Conservation (phyloP, 108 stramenopile species). For the Nitzschia sp. region DNA sequence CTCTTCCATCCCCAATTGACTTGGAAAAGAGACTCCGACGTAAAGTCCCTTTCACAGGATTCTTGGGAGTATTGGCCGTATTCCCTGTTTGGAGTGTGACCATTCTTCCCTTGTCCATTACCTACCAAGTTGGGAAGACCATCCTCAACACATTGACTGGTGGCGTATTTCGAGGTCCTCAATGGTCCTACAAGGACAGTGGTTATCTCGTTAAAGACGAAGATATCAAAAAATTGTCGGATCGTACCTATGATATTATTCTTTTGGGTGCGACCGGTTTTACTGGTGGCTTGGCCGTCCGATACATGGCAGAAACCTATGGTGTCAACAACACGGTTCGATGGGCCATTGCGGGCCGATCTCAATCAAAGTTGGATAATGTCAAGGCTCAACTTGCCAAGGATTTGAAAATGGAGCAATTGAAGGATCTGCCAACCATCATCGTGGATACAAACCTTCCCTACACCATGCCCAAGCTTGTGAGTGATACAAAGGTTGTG, state of each 20-base stretch:
- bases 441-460: slow-evolving; percentile 61
- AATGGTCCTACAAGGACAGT: slow-evolving; percentile 12
- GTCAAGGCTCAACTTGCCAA: slow-evolving; percentile 34
- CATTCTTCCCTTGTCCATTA: slow-evolving; percentile 42
- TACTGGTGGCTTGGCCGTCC: slow-evolving; percentile 74
- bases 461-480: slow-evolving; percentile 60
- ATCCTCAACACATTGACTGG: slow-evolving; percentile 2
- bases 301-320: slow-evolving; percentile 66
- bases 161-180: background rate
- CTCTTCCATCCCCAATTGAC: slow-evolving; percentile 2
- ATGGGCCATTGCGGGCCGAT: slow-evolving; percentile 85
- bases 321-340: slow-evolving; percentile 48
- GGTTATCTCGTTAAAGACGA: slow-evolving; percentile 25
- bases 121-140: slow-evolving; percentile 42
- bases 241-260: slow-evolving; percentile 76
- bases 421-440: slow-evolving; percentile 45
- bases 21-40: background rate
- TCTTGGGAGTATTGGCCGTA: background rate
- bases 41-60: background rate
- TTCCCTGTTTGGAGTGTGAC: slow-evolving; percentile 33
- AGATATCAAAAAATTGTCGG: slow-evolving; percentile 35
- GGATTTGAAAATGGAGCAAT: slow-evolving; percentile 37
- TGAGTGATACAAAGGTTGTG: slow-evolving; percentile 68
- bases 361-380: slow-evolving; percentile 45
- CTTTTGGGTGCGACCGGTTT: slow-evolving; percentile 88